Conservation (phyloP, 2,329 filamentous ascomycete species). For the Apiospora pterosperma region DNA sequence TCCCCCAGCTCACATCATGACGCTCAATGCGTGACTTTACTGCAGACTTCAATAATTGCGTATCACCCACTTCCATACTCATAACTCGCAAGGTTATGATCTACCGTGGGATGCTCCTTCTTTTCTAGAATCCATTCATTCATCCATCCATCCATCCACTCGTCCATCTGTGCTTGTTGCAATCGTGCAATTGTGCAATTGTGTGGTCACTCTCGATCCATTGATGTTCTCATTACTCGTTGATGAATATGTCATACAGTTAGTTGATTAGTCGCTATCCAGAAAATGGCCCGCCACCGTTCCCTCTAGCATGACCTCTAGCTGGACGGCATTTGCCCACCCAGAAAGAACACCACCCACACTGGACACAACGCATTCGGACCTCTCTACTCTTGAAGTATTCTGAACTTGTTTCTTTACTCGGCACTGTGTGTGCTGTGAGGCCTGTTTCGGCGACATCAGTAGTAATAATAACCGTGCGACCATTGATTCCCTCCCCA, state of each 20-base stretch:
- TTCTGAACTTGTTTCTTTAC: background rate
- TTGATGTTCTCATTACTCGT: background rate
- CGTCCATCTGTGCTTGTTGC: no score
- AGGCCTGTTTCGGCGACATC: background rate
- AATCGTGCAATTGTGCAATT: no score
- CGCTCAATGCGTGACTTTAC: background rate
- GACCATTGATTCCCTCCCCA: background rate
- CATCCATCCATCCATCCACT: background rate
- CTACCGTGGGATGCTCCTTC: background rate
- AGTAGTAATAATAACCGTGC: background rate
- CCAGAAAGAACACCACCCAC: background rate
- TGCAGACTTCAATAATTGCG: constrained; percentile 1
- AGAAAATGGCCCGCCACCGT: background rate
- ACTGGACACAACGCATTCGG: background rate
- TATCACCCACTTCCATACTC: background rate
- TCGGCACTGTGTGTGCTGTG: background rate
- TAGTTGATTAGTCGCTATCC: background rate
- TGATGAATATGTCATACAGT: background rate
- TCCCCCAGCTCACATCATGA: background rate
- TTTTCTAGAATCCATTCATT: background rate
- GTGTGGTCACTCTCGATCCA: background rate
- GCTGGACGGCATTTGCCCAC: background rate
- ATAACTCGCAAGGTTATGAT: background rate
- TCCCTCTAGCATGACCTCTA: background rate
- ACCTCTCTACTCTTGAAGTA: background rate